These are phyloP conservation scores for Jaapia argillacea DNA, from an alignment of 768 basidiomycete genomes.

Conservation along the genomic window DNA sequence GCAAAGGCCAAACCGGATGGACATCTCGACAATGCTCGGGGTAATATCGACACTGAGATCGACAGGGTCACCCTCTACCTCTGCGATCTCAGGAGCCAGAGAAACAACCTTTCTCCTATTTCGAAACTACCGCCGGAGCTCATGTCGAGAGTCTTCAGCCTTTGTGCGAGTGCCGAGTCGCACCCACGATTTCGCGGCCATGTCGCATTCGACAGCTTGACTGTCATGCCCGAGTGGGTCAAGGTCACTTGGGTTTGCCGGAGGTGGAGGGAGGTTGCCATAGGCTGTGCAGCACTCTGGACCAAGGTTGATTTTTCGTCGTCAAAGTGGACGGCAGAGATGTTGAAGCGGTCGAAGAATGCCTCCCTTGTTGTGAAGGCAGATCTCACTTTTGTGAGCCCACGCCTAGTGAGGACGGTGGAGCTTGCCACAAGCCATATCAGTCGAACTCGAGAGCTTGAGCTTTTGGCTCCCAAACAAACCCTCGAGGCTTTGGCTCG, in stretches of 20 bases:
- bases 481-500: background rate
- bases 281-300: slow-evolving; percentile 12
- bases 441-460: background rate
- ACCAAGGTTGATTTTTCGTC: slow-evolving; percentile 8
- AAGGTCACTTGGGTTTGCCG: slow-evolving; percentile 7
- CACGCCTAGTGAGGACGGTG: background rate
- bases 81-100: background rate
- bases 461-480: background rate
- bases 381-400: slow-evolving; percentile 2
- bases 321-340: slow-evolving; percentile 9
- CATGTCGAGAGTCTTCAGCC: background rate
- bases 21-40: too few species aligned
- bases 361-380: slow-evolving; percentile 8
- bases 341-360: slow-evolving; percentile 11
- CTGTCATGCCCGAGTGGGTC: slow-evolving; percentile 9
- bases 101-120: background rate
- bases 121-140: background rate
- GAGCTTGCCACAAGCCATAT: background rate
- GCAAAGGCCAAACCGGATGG: too few species aligned
- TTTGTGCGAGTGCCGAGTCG: background rate
- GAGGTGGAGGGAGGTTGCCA: slow-evolving; percentile 9
- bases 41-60: too few species aligned
- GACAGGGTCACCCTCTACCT: too few species aligned
- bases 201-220: background rate
- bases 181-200: background rate